Evolutionary conservation across 73 alveolate genomes (phyloP).

Genomic region (Paramecium biaurelia): DNA sequence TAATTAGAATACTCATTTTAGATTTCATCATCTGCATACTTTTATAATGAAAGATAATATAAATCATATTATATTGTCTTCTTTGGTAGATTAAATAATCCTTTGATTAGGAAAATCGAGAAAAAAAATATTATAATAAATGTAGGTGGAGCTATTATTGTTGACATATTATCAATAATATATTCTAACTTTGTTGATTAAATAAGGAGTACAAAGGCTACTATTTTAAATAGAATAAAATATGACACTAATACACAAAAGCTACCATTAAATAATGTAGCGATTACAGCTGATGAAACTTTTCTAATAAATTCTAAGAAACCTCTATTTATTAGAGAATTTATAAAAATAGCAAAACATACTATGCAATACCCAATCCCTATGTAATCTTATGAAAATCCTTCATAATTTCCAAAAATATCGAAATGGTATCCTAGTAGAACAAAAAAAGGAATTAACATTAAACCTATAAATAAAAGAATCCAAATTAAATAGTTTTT

Average conservation of each 20-base stretch:
- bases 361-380: background rate
- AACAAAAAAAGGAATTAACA: background rate
- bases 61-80: background rate
- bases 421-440: background rate
- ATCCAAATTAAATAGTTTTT: background rate
- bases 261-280: background rate
- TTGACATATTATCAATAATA: background rate
- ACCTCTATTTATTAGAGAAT: background rate
- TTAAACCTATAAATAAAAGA: background rate
- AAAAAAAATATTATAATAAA: background rate
- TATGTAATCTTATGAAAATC: background rate
- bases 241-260: slow-evolving; percentile 4
- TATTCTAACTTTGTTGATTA: background rate
- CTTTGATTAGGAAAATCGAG: background rate
- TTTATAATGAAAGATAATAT: background rate
- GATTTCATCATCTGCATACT: background rate
- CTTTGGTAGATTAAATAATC: background rate
- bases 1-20: background rate
- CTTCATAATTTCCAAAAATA: background rate
- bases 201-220: background rate
- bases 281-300: background rate
- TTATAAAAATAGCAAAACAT: background rate
- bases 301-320: background rate
- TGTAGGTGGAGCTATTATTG: background rate
- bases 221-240: background rate